A percentile compares a stretch with the other conserved stretches of the same genome.
Evolutionary conservation across 441 rosid species (phyloP).

Genomic region (Iberis amara): DNA sequence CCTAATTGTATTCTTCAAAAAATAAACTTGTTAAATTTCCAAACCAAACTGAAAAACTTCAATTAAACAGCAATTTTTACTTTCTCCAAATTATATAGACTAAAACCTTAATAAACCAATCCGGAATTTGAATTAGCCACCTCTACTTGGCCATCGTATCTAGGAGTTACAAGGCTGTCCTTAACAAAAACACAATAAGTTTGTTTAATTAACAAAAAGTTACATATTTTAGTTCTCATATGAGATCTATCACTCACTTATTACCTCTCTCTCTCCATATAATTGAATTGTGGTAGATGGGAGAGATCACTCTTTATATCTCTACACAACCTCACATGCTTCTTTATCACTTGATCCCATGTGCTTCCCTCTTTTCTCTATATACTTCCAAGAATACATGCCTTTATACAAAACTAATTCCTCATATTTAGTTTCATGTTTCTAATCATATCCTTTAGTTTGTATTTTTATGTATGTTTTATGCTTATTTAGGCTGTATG

Average conservation of each 20-base stretch:
- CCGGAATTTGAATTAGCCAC: no score
- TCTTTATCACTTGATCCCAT: slow-evolving; percentile 31
- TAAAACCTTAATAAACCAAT: no score
- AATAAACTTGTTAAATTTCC: no score
- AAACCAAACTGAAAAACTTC: no score
- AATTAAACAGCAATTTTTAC: no score
- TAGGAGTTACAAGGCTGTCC: no score
- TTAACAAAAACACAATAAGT: no score
- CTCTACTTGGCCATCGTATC: no score
- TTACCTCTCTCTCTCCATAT: slow-evolving; percentile 28
- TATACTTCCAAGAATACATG: slow-evolving; percentile 26
- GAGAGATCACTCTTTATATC: slow-evolving; percentile 30
- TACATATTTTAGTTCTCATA: not conserved
- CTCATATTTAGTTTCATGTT: slow-evolving; percentile 4
- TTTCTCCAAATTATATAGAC: no score
- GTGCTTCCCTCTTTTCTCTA: slow-evolving; percentile 24
- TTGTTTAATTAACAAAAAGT: no score
- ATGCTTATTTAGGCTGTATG: slow-evolving; percentile 1
- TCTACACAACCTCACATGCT: slow-evolving; percentile 35
- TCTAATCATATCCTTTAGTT: slow-evolving; percentile 15
- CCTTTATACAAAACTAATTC: slow-evolving; percentile 9
- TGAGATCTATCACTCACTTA: slow-evolving; percentile 33
- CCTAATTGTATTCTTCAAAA: no score
- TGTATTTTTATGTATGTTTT: slow-evolving; percentile 22
- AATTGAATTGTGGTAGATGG: slow-evolving; percentile 32